Evolutionary conservation across 2,329 filamentous ascomycete species (phyloP).

Genomic region (Penicillium brevicompactum): DNA sequence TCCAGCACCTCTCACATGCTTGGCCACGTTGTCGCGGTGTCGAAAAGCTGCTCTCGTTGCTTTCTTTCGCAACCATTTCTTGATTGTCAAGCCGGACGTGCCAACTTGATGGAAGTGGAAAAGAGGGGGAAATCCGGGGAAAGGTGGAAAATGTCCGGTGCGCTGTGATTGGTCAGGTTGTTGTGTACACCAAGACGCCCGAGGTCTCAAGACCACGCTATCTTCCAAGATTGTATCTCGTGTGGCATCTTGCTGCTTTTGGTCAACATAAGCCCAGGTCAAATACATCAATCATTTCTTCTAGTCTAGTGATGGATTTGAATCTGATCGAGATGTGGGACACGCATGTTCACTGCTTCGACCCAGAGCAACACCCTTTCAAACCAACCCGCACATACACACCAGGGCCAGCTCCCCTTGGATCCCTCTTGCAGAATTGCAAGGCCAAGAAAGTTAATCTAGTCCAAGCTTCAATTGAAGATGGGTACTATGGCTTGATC

Average conservation of each 20-base stretch:
- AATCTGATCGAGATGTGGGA: constrained; percentile 10
- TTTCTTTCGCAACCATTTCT: background rate
- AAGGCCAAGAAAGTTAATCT: constrained; percentile 4
- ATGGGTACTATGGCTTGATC: constrained; percentile 7
- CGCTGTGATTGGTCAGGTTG: too few species aligned
- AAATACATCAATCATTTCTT: background rate
- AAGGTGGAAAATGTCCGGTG: too few species aligned
- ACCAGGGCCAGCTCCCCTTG: constrained; percentile 13
- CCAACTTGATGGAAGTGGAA: background rate
- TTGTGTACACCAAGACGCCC: too few species aligned
- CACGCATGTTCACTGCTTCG: constrained; percentile 18
- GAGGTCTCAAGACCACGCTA: too few species aligned
- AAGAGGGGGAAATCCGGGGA: too few species aligned
- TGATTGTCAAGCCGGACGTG: background rate
- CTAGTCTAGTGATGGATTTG: background rate
- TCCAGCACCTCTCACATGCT: constrained; percentile 36
- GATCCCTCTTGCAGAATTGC: background rate
- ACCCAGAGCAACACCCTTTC: constrained; percentile 15
- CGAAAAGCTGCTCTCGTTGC: background rate
- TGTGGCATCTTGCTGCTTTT: background rate
- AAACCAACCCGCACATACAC: constrained; percentile 17
- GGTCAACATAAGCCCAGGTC: background rate
- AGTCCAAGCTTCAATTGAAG: constrained; percentile 17
- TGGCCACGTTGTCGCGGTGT: constrained; percentile 20
- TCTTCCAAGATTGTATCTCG: too few species aligned